These are phyloP conservation scores for Pyracantha coccinea DNA, from an alignment of 331 rosid genomes.

Conservation along the genomic window DNA sequence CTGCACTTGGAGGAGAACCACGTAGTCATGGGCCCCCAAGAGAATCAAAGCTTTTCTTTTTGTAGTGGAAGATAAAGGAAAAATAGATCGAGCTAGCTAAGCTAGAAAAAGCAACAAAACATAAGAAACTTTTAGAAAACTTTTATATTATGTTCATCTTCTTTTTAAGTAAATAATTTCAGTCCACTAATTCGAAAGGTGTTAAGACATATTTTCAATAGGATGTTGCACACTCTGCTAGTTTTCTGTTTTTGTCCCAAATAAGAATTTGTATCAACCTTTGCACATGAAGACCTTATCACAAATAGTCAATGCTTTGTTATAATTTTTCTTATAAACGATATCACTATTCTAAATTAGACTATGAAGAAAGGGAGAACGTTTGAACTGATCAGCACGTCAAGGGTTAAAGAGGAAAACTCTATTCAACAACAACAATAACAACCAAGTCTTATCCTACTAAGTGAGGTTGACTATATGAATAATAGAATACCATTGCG, in stretches of 20 bases:
- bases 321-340: no score
- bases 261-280: background rate
- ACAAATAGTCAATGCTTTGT: background rate
- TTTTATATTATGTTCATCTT: background rate
- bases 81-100: background rate
- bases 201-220: background rate
- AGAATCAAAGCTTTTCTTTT: slow-evolving; percentile 19
- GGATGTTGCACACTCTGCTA: background rate
- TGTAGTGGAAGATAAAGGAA: slow-evolving; percentile 21
- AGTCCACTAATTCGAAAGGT: background rate
- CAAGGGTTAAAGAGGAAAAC: background rate
- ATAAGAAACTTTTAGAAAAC: background rate
- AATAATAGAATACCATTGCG: no score
- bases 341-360: background rate
- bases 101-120: background rate
- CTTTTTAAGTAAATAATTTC: background rate
- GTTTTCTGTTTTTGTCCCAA: background rate
- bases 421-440: no score
- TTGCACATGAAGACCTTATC: background rate
- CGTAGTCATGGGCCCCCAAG: slow-evolving; percentile 20
- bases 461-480: no score
- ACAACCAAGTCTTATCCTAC: no score
- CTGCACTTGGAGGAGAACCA: slow-evolving; percentile 16
- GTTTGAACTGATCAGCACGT: background rate
- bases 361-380: background rate